phyloP scores from a whole-genome alignment of 768 basidiomycete species.

The Leccinum uliginosum region DNA sequence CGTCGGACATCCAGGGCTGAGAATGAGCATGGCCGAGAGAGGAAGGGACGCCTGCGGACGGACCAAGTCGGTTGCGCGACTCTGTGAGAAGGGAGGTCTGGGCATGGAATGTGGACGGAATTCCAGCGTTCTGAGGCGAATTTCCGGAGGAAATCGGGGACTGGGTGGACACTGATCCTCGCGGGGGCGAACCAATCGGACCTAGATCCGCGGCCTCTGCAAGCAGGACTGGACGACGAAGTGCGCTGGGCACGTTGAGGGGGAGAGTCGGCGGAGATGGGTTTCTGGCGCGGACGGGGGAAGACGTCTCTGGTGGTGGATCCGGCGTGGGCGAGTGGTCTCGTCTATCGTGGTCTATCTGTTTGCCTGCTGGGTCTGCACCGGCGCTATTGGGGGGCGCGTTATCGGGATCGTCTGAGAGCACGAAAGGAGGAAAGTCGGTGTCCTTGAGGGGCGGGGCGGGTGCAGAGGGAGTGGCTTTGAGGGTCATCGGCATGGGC shows the following conservation, averaged over 20 bases:
- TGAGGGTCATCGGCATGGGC: constrained; percentile 64
- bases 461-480: constrained; percentile 72
- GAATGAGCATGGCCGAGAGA: constrained; percentile 46
- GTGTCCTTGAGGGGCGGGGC: constrained; percentile 74
- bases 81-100: constrained; percentile 48
- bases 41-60: constrained; percentile 48
- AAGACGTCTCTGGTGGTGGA: constrained; percentile 5
- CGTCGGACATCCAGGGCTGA: constrained; percentile 28
- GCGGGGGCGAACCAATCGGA: constrained; percentile 79
- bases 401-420: constrained; percentile 53
- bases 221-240: constrained; percentile 41
- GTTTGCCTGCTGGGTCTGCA: neutral
- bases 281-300: constrained; percentile 23
- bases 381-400: constrained; percentile 5
- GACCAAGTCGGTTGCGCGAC: constrained; percentile 31
- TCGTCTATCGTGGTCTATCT: constrained; percentile 13
- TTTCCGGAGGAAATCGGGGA: constrained; percentile 45
- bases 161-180: constrained; percentile 42
- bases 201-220: constrained; percentile 57
- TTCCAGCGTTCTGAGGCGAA: constrained; percentile 39
- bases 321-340: constrained; percentile 2
- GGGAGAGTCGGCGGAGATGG: constrained; percentile 50
- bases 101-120: constrained; percentile 70
- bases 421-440: constrained; percentile 66
- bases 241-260: constrained; percentile 44